Percentiles rank a stretch among this genome's conserved stretches.
Evolutionary conservation across 2,329 filamentous ascomycete genomes (phyloP).

Genomic region (Sporothrix dimorphospora): DNA sequence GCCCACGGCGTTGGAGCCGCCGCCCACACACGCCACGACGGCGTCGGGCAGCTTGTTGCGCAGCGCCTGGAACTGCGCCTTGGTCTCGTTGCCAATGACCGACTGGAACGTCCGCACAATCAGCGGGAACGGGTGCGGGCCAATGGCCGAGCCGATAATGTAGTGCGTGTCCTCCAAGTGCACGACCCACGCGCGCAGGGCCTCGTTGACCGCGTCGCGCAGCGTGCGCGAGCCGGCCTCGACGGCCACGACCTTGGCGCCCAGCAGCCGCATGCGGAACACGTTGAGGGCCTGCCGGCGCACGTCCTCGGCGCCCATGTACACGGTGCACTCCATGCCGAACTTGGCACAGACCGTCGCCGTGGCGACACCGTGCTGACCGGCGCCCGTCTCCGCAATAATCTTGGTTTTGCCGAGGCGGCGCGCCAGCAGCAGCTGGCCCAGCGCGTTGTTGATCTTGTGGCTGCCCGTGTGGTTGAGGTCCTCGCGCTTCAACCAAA

Average conservation of each 20-base stretch:
- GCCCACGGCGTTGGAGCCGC: constrained; percentile 90
- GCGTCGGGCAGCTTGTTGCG: constrained; percentile 91
- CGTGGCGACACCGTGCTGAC: constrained; percentile 96
- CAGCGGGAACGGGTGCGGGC: constrained; percentile 95
- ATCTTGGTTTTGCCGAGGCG: constrained; percentile 93
- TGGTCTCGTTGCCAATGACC: constrained; percentile 93
- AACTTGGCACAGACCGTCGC: constrained; percentile 98
- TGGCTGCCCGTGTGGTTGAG: constrained; percentile 97
- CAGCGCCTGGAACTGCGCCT: constrained; percentile 82
- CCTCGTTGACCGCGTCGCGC: constrained; percentile 91
- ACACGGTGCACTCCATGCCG: constrained; percentile 95
- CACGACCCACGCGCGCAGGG: constrained; percentile 90
- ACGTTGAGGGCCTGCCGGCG: constrained; percentile 95
- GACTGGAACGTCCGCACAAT: constrained; percentile 98
- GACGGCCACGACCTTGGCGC: constrained; percentile 88
- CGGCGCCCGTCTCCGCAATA: constrained; percentile 96
- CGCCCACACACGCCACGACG: constrained; percentile 94
- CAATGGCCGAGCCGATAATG: constrained; percentile 96
- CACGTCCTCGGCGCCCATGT: constrained; percentile 98
- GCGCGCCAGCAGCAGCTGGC: constrained; percentile 84
- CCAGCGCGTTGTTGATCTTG: constrained; percentile 99
- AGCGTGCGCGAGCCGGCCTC: constrained; percentile 85
- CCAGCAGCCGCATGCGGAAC: constrained; percentile 96
- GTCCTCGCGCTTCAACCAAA: constrained; percentile 98
- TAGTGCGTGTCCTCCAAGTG: constrained; percentile 94